Percentiles rank a stretch among this genome's conserved stretches.
These are phyloP conservation scores for Solanum sejunctum DNA, from an alignment of 257 asterid species.

Conservation along the genomic window DNA sequence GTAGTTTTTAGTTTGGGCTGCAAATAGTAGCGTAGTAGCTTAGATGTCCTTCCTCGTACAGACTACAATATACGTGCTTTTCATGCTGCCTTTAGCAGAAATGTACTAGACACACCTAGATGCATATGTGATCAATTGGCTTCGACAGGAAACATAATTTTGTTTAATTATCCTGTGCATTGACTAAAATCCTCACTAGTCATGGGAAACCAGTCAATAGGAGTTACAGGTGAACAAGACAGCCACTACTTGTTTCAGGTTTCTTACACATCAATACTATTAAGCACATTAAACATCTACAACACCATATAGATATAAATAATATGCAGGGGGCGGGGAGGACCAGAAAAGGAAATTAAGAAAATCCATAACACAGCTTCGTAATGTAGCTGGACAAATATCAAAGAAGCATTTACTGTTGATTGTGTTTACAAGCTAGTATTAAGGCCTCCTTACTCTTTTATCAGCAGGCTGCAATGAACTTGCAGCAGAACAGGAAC, in stretches of 20 bases:
- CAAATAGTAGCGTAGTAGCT: not conserved
- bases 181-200: not conserved
- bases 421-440: not conserved
- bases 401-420: not conserved
- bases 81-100: not conserved
- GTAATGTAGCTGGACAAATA: not conserved
- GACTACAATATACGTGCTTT: not conserved
- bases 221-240: not conserved
- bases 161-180: not conserved
- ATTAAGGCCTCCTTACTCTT: constrained; percentile 3
- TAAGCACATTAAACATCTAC: not conserved
- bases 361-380: not conserved
- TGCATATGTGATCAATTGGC: not conserved
- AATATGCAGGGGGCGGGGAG: not conserved
- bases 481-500: not conserved
- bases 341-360: not conserved
- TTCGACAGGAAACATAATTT: not conserved
- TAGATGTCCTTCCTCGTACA: not conserved
- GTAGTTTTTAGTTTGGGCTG: not conserved
- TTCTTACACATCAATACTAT: not conserved
- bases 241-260: not conserved
- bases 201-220: not conserved
- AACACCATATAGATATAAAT: not conserved
- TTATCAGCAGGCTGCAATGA: not conserved
- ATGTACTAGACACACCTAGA: not conserved